phyloP scores from a whole-genome alignment of 345 rosid species.

The Acer negundo region DNA sequence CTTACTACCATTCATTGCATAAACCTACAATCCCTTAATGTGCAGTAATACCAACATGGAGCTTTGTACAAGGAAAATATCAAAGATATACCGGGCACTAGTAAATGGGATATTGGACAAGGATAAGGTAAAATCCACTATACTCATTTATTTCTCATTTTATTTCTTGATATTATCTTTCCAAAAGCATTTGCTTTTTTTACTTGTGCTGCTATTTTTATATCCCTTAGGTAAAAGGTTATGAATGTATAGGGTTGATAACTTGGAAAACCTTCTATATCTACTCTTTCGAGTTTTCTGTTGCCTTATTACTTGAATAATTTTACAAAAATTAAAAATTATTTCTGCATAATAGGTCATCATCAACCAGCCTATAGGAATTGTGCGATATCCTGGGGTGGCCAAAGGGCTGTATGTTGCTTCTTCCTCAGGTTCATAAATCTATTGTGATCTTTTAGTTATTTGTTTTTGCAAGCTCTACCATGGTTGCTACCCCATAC shows the following conservation, averaged over 20 bases:
- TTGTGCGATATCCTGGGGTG: slow-evolving; percentile 68
- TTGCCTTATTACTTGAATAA: not conserved
- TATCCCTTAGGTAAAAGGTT: not conserved
- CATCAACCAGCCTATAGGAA: slow-evolving; percentile 78
- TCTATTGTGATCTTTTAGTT: not conserved
- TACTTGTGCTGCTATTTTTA: not conserved
- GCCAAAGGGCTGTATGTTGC: slow-evolving; percentile 90
- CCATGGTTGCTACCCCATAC: not conserved
- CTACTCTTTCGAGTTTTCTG: not conserved
- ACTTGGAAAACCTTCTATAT: slow-evolving; percentile 10
- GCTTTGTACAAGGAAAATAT: slow-evolving; percentile 50
- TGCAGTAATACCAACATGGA: slow-evolving; percentile 35
- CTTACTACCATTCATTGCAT: not conserved
- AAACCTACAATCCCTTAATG: slow-evolving; percentile 11
- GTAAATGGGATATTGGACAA: slow-evolving; percentile 61
- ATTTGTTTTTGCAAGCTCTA: not conserved
- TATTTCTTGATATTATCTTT: not conserved
- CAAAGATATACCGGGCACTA: slow-evolving; percentile 77
- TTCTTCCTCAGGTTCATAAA: slow-evolving; percentile 58
- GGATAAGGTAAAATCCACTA: slow-evolving; percentile 54
- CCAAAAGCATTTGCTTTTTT: not conserved
- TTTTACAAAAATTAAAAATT: not conserved
- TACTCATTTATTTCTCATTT: not conserved
- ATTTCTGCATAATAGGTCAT: slow-evolving; percentile 46
- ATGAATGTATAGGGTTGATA: slow-evolving; percentile 7